Base-by-base conservation (phyloP, 1,139 yeast genomes). In the Blastobotrys buckinghamii region DNA sequence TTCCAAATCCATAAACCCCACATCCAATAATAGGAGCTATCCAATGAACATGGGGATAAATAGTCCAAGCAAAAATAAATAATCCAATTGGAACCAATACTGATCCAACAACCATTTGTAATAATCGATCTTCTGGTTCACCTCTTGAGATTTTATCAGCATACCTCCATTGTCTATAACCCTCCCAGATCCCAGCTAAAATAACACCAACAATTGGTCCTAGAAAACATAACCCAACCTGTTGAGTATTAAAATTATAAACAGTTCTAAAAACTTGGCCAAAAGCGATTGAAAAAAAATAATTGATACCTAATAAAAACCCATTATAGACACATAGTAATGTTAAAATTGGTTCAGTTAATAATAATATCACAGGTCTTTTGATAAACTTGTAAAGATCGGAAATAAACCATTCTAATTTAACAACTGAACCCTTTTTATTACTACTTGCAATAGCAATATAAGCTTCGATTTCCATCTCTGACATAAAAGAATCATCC, bases 1-100 rank as follows among this genome's bases (percentile, higher is more conserved):
- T 36, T 24, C 50, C 51, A 9, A 47, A 16, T 9, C 51, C 51
- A 24, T 42, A 49, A 12, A 49, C 27, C 1, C 36, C 43, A n/a
- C 39, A 19, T 4, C 42, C 47, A 22, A 83, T 78, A 37, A 81
- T 72, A 13, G 95, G 88, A 10, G 79, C 85, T 70, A 84, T 79
- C 92, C 92, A 86, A 63, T 84, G 92, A 27, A 85, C 77, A 2
- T 59, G 52, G 3, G 54, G 85, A 71, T 92, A 92, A n/a, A 46
- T 41, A 8, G 49, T 77, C 85, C 87, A 82, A 1, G 82, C 85
- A 57, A 82, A 71, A 67, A 84, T 76, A 68, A 82, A 79, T 36
- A 82, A 69, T 0, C 84, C 79, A 20, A 73, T 64, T 2, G 87
- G 85, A 44, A 76, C 59, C 1, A 77, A 70, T 1, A 33, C 12